Evolutionary conservation across 345 rosid genomes (phyloP), one percentile per base, ranked within the genome.

Genomic region (Citrus trifoliata): DNA sequence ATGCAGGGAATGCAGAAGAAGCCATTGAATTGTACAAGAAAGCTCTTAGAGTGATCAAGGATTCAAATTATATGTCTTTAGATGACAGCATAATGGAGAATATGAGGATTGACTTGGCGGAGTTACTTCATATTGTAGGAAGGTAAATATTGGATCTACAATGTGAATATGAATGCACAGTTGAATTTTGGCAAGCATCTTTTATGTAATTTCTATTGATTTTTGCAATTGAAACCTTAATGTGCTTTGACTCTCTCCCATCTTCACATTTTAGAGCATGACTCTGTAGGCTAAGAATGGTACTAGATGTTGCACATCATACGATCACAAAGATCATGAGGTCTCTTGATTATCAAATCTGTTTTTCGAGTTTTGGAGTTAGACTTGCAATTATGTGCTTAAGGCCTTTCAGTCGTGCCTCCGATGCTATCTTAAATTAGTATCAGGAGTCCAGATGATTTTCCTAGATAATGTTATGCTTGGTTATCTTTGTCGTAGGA

Each of bases 31-130:
- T 91, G 61, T 95, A 95, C 73, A 90, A 80, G 87, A 89, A 80
- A 0, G 97, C 93, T 77, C 85, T 93, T 70, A 82, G 75, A 76
- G 81, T 92, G 60, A 87, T 95, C 77, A 90, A 90, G 82, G 91
- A 84, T 76, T 84, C 95, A 78, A 89, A 87, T 79, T 87, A 86
- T 79, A 68, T 86, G 89, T 82, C 88, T 46, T 55, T 86, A 62
- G 97, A 92, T 82, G 89, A 93, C 73, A 67, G 79, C 70, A 28
- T 89, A 74, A 79, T 93, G 88, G 97, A 89, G 88, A 90, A 86
- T 81, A 86, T 95, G 92, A 90, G 93, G 83, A 88, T 90, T 85
- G 97, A 95, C 83, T 88, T 95, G 85, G 98, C 95, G 22, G 98
- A 93, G 82, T 71, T 93, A 71, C 98, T 93, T 83, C 97, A 93